phyloP scores from a whole-genome alignment of 208 protist genomes.

The Porcisia hertigi region DNA sequence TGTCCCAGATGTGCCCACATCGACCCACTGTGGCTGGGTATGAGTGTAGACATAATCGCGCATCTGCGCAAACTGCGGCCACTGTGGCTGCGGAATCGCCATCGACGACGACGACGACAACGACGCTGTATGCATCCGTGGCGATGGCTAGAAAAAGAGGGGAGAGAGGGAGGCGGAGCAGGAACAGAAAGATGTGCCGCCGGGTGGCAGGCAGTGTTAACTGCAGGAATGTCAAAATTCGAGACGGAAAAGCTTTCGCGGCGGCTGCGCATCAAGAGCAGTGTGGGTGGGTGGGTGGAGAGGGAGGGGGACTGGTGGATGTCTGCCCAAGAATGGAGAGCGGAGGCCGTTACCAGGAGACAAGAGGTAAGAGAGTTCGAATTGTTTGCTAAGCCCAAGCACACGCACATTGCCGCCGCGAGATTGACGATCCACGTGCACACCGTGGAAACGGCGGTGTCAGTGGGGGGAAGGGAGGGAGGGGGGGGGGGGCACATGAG shows the following conservation, averaged over 20 bases:
- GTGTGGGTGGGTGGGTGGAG: not conserved
- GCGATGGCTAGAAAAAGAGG: not conserved
- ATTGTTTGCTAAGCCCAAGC: not conserved
- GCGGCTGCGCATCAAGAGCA: not conserved
- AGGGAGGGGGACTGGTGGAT: not conserved
- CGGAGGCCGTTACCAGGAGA: not conserved
- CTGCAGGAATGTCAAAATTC: not conserved
- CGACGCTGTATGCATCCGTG: not conserved
- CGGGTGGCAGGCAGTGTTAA: not conserved
- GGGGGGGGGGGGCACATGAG: no score
- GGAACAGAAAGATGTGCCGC: not conserved
- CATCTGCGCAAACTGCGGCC: constrained; percentile 32
- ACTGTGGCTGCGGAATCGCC: constrained; percentile 39
- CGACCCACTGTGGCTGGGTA: constrained; percentile 53
- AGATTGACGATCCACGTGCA: no score
- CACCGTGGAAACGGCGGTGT: no score
- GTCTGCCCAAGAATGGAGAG: not conserved
- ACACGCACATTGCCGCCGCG: no score
- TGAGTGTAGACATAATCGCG: constrained; percentile 56
- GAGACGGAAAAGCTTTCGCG: not conserved
- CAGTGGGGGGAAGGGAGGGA: no score
- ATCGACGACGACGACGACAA: not conserved
- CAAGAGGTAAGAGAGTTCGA: not conserved
- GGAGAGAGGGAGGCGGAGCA: not conserved
- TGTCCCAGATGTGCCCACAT: not conserved